These are phyloP conservation scores for Diospyros lotus DNA, from an alignment of 148 eudicot genomes.

Conservation along the genomic window DNA sequence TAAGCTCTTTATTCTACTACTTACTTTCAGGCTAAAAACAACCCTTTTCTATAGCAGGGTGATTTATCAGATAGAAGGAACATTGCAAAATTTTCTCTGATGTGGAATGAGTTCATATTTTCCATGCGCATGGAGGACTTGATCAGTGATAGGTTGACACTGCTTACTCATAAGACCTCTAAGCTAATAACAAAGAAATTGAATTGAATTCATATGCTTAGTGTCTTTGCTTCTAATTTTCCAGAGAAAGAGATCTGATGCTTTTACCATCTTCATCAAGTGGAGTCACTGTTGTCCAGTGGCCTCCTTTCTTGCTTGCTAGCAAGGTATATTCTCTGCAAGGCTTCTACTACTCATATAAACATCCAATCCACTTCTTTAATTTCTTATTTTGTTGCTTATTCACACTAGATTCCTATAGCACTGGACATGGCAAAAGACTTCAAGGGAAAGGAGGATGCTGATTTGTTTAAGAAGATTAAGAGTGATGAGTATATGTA, in stretches of 20 bases:
- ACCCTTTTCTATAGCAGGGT: conserved; percentile 34
- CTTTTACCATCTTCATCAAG: conserved; percentile 91
- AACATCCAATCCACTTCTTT: conserved; percentile 7
- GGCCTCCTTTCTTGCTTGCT: conserved; percentile 99
- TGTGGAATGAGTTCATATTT: conserved; percentile 94
- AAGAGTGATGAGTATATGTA: conserved; percentile 76
- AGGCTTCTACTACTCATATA: conserved; percentile 2
- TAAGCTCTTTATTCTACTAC: background rate
- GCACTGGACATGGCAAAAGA: conserved; percentile 99
- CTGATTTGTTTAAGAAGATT: conserved; percentile 79
- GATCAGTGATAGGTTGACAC: conserved; percentile 69
- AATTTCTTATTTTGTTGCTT: conserved; percentile 10
- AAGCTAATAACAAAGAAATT: background rate
- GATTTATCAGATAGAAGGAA: conserved; percentile 47
- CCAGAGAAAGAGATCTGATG: conserved; percentile 88
- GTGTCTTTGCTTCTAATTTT: conserved; percentile 15
- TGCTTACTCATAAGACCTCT: conserved; percentile 9
- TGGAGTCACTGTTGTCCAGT: conserved; percentile 80
- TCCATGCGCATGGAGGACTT: conserved; percentile 90
- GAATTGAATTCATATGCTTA: conserved; percentile 1
- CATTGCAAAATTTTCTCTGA: conserved; percentile 89
- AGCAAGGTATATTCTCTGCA: conserved; percentile 62
- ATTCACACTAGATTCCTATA: conserved; percentile 69
- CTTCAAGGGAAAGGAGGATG: conserved; percentile 70
- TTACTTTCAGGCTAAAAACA: conserved; percentile 1